phyloP scores from a whole-genome alignment of 805 yeast genomes.

The Wickerhamiella shivajii region DNA sequence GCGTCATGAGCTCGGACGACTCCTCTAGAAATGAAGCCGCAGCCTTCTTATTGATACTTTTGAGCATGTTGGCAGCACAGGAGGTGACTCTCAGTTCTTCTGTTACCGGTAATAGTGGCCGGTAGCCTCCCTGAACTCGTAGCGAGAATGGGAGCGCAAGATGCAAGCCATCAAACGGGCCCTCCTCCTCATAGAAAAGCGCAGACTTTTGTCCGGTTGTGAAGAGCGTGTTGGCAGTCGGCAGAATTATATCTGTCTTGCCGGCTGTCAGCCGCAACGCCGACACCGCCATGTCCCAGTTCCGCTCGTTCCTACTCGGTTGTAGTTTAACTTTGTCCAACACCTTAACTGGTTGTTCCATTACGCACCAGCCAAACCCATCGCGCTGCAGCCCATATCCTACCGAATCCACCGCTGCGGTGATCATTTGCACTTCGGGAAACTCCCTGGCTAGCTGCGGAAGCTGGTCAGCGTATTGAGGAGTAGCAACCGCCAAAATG shows the following conservation, averaged over 20 bases:
- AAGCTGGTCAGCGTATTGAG: slow-evolving; percentile 23
- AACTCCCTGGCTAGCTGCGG: slow-evolving; percentile 10
- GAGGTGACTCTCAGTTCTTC: slow-evolving; percentile 31
- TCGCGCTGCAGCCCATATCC: slow-evolving; percentile 23
- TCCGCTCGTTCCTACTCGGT: slow-evolving; percentile 5
- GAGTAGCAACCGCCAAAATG: slow-evolving; percentile 23
- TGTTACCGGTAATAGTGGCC: slow-evolving; percentile 13
- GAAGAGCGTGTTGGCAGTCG: slow-evolving; percentile 25
- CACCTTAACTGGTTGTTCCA: slow-evolving; percentile 13
- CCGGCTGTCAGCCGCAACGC: slow-evolving; percentile 5
- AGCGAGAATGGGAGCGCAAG: slow-evolving; percentile 6
- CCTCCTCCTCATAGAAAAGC: slow-evolving; percentile 9
- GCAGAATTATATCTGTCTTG: slow-evolving; percentile 16
- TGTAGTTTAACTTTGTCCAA: slow-evolving; percentile 12
- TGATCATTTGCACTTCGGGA: slow-evolving; percentile 19
- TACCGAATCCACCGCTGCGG: slow-evolving; percentile 21
- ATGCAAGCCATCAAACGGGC: slow-evolving; percentile 14
- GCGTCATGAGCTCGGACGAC: slow-evolving; percentile 12
- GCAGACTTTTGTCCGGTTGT: slow-evolving; percentile 17
- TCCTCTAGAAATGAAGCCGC: slow-evolving; percentile 43
- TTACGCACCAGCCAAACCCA: slow-evolving; percentile 19
- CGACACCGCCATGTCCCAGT: slow-evolving; percentile 14
- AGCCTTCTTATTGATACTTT: slow-evolving; percentile 37
- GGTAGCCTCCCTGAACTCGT: slow-evolving; percentile 6
- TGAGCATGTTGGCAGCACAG: slow-evolving; percentile 43